Evolutionary conservation across 108 stramenopile species (phyloP).

Genomic region (Bacterosira constricta): DNA sequence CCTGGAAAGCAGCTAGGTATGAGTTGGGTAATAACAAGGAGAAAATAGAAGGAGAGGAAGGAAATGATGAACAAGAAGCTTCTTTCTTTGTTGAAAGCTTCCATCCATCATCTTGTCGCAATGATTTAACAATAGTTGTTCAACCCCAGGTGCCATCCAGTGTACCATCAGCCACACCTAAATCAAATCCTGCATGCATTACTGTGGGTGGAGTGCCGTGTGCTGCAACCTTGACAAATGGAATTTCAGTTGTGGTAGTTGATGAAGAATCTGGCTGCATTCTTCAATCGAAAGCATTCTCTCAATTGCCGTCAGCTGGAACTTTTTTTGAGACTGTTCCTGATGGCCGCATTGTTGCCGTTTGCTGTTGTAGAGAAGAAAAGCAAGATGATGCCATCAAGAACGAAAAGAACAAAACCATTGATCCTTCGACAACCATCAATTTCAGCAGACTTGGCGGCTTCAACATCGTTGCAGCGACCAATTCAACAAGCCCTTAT

Average conservation of each 20-base stretch:
- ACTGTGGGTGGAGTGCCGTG: conserved; percentile 49
- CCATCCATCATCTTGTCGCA: conserved; percentile 36
- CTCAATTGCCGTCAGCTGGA: conserved; percentile 44
- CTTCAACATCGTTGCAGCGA: conserved; percentile 18
- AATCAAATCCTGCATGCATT: conserved; percentile 29
- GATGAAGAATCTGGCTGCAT: conserved; percentile 69
- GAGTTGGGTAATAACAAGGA: conserved; percentile 57
- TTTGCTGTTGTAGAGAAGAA: conserved; percentile 37
- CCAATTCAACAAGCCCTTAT: not conserved
- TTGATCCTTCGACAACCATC: not conserved
- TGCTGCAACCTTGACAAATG: conserved; percentile 48
- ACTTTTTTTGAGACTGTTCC: conserved; percentile 60
- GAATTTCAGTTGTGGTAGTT: conserved; percentile 68
- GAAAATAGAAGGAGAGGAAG: conserved; percentile 10
- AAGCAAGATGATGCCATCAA: conserved; percentile 16
- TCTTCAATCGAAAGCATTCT: conserved; percentile 68
- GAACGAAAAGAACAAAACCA: conserved; percentile 4
- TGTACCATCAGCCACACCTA: not conserved
- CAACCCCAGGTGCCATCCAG: conserved; percentile 14
- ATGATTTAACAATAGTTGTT: conserved; percentile 35
- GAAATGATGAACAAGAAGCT: conserved; percentile 6
- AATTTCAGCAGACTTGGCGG: conserved; percentile 42
- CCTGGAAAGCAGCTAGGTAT: conserved; percentile 69
- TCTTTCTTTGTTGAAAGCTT: conserved; percentile 66
- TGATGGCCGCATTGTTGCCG: conserved; percentile 60